Conservation (phyloP, 805 yeast genomes). For the Monosporozyma servazzii region DNA sequence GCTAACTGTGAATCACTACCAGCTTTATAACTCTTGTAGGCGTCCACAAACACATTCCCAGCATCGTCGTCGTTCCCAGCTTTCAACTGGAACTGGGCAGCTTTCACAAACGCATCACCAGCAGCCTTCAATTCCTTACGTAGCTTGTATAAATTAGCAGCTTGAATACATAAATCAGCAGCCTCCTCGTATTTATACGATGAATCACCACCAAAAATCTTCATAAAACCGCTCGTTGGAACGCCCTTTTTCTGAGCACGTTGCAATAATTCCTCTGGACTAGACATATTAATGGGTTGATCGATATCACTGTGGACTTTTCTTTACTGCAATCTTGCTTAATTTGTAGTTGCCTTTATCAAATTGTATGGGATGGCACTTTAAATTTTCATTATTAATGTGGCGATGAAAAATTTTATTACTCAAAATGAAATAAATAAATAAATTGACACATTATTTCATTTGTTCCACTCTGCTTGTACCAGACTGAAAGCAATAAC, state of each 20-base stretch:
- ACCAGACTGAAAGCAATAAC: no score
- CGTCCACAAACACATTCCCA: constrained; percentile 81
- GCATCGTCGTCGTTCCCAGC: constrained; percentile 83
- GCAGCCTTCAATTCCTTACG: constrained; percentile 66
- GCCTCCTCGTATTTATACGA: constrained; percentile 79
- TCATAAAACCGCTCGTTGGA: constrained; percentile 64
- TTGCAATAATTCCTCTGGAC: constrained; percentile 19
- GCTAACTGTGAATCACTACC: constrained; percentile 50
- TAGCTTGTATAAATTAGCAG: constrained; percentile 82
- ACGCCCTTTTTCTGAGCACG: constrained; percentile 65
- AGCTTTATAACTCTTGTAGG: constrained; percentile 74
- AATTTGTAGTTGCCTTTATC: no score
- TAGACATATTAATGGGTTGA: constrained; percentile 9
- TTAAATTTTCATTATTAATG: neutral
- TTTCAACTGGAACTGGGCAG: constrained; percentile 69
- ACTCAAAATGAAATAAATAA: neutral
- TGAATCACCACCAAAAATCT: constrained; percentile 54
- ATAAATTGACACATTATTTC: neutral
- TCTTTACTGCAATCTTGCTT: no score
- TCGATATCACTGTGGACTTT: no score
- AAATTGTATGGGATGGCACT: neutral
- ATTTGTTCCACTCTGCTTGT: no score
- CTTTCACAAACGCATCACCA: constrained; percentile 75
- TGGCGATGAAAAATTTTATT: neutral
- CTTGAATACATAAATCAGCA: constrained; percentile 79